A percentile compares a stretch with the other conserved stretches of the same genome.
Evolutionary conservation across 1,284 basidiomycete species (phyloP).

Genomic region (Hemileia vastatrix): DNA sequence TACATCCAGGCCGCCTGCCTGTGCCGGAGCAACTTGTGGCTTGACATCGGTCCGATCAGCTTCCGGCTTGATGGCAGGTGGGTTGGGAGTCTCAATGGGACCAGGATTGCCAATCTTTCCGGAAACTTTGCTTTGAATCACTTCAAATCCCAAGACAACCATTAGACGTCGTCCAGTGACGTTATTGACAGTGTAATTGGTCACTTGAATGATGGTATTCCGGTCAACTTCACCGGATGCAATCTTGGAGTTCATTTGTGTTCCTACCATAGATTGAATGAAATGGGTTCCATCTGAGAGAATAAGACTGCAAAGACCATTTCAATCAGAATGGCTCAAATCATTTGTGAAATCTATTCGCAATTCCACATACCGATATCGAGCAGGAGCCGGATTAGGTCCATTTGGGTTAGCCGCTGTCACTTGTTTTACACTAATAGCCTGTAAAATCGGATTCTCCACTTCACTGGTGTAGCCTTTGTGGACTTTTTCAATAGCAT

Average conservation of each 20-base stretch:
- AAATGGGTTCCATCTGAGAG: slow-evolving; percentile 66
- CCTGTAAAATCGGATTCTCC: slow-evolving; percentile 58
- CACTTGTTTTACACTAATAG: slow-evolving; percentile 73
- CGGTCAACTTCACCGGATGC: slow-evolving; percentile 60
- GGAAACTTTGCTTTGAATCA: slow-evolving; percentile 49
- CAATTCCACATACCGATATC: slow-evolving; percentile 9
- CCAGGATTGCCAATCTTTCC: slow-evolving; percentile 68
- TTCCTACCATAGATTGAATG: slow-evolving; percentile 88
- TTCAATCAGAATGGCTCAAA: background rate
- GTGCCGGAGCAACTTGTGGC: slow-evolving; percentile 15
- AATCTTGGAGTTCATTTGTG: slow-evolving; percentile 72
- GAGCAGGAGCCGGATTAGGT: background rate
- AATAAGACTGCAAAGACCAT: slow-evolving; percentile 44
- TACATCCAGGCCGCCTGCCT: slow-evolving; percentile 17
- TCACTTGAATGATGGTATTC: slow-evolving; percentile 63
- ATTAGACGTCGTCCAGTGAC: slow-evolving; percentile 60
- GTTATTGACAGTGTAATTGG: slow-evolving; percentile 69
- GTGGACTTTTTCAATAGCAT: slow-evolving; percentile 11
- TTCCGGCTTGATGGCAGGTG: slow-evolving; percentile 27
- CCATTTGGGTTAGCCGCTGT: slow-evolving; percentile 30
- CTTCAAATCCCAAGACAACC: slow-evolving; percentile 67
- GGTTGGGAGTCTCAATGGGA: slow-evolving; percentile 37
- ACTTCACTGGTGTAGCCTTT: slow-evolving; percentile 11
- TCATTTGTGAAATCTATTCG: background rate
- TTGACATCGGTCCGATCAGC: slow-evolving; percentile 28